Evolutionary conservation across 768 basidiomycete genomes (phyloP).

Genomic region (Hemileccinum impolitum): DNA sequence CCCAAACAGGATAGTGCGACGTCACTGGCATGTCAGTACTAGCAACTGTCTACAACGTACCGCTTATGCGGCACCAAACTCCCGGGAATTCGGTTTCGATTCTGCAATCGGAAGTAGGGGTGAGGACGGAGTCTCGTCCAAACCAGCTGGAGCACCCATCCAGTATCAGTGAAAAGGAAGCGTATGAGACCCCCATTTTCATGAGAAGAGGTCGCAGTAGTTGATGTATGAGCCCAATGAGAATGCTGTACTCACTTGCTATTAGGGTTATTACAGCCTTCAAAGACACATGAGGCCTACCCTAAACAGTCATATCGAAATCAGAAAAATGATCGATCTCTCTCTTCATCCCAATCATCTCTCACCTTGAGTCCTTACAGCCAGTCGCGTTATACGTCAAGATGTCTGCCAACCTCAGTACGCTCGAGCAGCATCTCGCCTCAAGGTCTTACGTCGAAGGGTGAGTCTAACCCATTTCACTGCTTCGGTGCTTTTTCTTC

Average conservation of each 20-base stretch:
- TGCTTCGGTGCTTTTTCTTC: slow-evolving; percentile 8
- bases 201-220: neutral
- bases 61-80: neutral
- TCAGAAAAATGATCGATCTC: slow-evolving; percentile 20
- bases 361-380: slow-evolving; percentile 1
- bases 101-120: neutral
- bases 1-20: neutral
- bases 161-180: neutral
- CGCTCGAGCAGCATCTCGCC: slow-evolving; percentile 84
- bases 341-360: slow-evolving; percentile 30
- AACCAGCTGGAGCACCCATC: too few relatives aligned
- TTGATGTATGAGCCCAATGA: neutral
- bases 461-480: slow-evolving; percentile 47
- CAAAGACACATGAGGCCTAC: slow-evolving; percentile 21
- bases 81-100: neutral
- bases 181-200: neutral
- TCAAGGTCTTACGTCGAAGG: slow-evolving; percentile 89
- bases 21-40: neutral
- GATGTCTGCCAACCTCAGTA: slow-evolving; percentile 66
- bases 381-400: slow-evolving; percentile 16
- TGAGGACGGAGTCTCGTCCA: too few relatives aligned
- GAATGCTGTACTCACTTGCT: neutral
- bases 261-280: too few relatives aligned
- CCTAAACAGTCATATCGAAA: slow-evolving; percentile 29
- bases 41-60: neutral